A percentile compares a stretch with the other conserved stretches of the same genome.
These are phyloP conservation scores for Arxiozyma bovina DNA, from an alignment of 1,139 yeast species.

Conservation along the genomic window DNA sequence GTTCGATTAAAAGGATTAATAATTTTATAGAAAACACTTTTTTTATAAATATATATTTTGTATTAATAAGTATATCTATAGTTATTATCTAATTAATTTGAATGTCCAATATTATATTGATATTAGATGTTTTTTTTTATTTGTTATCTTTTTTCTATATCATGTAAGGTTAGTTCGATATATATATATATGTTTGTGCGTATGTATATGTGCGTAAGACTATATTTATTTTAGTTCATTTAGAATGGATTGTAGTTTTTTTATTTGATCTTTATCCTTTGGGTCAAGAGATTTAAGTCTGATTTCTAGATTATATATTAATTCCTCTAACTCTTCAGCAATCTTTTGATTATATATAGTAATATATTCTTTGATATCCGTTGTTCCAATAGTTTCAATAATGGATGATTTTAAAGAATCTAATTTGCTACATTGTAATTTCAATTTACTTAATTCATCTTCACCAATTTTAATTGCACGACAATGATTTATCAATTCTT, in stretches of 20 bases:
- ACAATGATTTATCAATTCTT: slow-evolving; percentile 14
- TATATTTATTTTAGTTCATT: background rate
- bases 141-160: background rate
- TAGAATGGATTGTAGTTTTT: slow-evolving; percentile 3
- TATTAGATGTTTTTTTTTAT: background rate
- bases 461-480: slow-evolving; percentile 14
- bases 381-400: slow-evolving; percentile 4
- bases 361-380: slow-evolving; percentile 12
- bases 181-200: background rate
- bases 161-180: background rate
- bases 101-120: too few relatives aligned
- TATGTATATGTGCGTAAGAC: background rate
- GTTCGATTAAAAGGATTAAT: slow-evolving; percentile 51
- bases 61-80: background rate
- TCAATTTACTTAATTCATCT: slow-evolving; percentile 3
- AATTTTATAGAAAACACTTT: background rate
- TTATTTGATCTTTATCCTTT: slow-evolving; percentile 1
- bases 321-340: slow-evolving; percentile 12
- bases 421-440: slow-evolving; percentile 9
- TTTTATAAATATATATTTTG: background rate
- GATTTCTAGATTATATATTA: slow-evolving; percentile 13
- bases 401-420: slow-evolving; percentile 7
- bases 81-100: background rate
- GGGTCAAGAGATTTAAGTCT: slow-evolving; percentile 11
- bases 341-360: slow-evolving; percentile 10